Base-by-base conservation (phyloP, 192 early-diverging fungal species). In the Coemansia sp. region DNA sequence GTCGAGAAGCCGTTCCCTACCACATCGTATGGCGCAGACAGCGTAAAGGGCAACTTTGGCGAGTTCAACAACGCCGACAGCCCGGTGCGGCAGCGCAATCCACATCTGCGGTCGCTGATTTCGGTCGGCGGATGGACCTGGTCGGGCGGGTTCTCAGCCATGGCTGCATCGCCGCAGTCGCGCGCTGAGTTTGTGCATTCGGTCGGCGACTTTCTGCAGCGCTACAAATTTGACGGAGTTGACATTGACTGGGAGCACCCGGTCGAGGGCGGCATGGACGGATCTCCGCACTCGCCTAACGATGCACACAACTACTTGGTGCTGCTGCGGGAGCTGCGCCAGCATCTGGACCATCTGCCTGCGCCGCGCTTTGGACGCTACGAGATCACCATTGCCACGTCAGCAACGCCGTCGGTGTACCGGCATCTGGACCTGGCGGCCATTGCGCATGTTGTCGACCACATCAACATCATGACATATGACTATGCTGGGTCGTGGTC, bases 381-480 rank as follows among this genome's bases (percentile, higher is more conserved):
- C 72, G 66, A 90, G 21, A 77, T 93, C 40, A 85, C 84, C 9
- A 86, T 85, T 20, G 90, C 91, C 17, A 84, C 89, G 46, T 85
- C 88, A 6, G 86, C 87, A 19, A 85, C 85, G 4, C 84, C 78
- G 42, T 69, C 75, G 1, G 75, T 86, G n/a, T 90, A 91, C 65
- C 78, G 82, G 21, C 83, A 85, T 15, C 64, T 89, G 49, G 69
- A 83, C 19, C 78, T 93, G 38, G 68, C 57, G 5, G 84, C 83
- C 53, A 89, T 90, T 81, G 81, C 83, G 6, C 78, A 82, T 20
- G 86, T 85, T 37, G 82, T 91, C 28, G 88, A 94, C 72, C 64
- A 81, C 17, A 90, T 98, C 82, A 92, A 95, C 66, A 68, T 98
- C 46, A 99, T 99, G 97, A 85, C 93, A 3, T 98, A 97, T 72